phyloP scores from a whole-genome alignment of 805 yeast species.

The Kodamaea fukazawae region DNA sequence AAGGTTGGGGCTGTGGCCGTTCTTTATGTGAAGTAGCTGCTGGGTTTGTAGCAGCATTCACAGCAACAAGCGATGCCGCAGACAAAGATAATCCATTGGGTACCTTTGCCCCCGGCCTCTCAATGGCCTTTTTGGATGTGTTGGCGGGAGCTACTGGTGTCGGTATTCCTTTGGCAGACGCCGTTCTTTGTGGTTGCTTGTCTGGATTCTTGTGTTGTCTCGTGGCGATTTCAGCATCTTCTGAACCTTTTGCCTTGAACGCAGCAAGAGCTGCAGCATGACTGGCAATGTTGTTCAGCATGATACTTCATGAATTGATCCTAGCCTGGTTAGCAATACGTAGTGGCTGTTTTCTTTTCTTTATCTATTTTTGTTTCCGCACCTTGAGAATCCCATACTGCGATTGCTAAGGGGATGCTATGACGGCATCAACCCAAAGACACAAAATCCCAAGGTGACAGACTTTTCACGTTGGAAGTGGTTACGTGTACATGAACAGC shows the following conservation, averaged over 20 bases:
- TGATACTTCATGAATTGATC: neutral
- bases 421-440: no score
- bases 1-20: neutral
- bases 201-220: neutral
- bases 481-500: no score
- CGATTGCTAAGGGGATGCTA: neutral
- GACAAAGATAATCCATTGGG: no score
- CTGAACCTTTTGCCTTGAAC: slow-evolving; percentile 23
- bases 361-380: slow-evolving; percentile 6
- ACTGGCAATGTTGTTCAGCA: slow-evolving; percentile 20
- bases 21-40: neutral
- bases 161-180: neutral
- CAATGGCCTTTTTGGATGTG: neutral
- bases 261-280: slow-evolving; percentile 47
- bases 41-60: no score
- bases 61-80: no score
- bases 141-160: no score
- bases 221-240: neutral
- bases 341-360: slow-evolving; percentile 3
- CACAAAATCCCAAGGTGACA: no score
- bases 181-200: neutral
- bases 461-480: no score
- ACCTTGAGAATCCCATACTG: neutral
- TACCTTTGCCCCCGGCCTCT: neutral
- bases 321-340: neutral